Evolutionary conservation across 148 eudicot species (phyloP).

Genomic region (Selenicereus undatus): DNA sequence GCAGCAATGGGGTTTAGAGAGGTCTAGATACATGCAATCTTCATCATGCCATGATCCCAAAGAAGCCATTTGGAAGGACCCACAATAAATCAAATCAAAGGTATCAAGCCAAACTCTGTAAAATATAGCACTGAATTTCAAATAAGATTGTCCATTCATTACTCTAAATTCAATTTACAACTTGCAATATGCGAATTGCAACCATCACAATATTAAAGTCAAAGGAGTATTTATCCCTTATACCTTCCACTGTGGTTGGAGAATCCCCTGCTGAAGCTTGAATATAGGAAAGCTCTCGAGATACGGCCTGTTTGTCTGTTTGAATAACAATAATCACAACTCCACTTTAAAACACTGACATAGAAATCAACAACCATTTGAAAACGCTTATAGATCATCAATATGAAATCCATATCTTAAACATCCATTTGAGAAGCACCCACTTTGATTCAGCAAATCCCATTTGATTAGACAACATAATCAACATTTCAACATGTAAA

Average conservation of each 20-base stretch:
- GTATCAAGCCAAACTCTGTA: not conserved
- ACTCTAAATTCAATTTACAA: not conserved
- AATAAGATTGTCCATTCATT: not conserved
- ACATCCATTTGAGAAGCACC: not conserved
- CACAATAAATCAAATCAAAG: not conserved
- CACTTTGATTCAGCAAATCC: not conserved
- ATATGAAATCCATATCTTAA: not conserved
- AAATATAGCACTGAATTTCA: not conserved
- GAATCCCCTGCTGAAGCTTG: slow-evolving; percentile 26
- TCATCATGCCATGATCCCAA: not conserved
- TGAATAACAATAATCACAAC: slow-evolving; percentile 8
- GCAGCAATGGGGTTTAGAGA: not conserved
- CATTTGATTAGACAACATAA: not conserved
- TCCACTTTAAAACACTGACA: not conserved
- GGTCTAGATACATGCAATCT: not conserved
- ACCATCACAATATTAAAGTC: not conserved
- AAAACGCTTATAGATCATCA: not conserved
- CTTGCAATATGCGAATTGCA: not conserved
- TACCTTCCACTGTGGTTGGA: slow-evolving; percentile 25
- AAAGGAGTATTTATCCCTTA: slow-evolving; percentile 3
- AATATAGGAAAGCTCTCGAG: slow-evolving; percentile 19
- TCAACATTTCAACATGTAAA: not conserved
- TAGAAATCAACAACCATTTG: not conserved
- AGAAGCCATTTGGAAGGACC: not conserved
- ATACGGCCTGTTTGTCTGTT: slow-evolving; percentile 20